Conservation (phyloP, 148 eudicot genomes). For the Nyssa sinensis region DNA sequence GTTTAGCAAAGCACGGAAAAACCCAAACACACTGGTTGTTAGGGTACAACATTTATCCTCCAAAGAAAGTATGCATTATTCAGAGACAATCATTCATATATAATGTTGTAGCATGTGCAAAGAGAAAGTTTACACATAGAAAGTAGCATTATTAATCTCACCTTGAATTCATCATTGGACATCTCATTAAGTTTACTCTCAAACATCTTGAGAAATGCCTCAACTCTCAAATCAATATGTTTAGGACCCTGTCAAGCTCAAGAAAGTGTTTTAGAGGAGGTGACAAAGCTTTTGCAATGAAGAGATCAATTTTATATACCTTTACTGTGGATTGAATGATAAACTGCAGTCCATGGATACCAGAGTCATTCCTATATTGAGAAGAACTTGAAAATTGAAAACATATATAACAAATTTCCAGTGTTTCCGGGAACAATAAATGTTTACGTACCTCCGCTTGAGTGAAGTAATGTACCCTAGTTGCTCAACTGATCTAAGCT, state of each 20-base stretch:
- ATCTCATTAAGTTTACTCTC: conserved; percentile 71
- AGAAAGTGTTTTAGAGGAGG: conserved; percentile 3
- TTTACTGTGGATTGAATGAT: conserved; percentile 85
- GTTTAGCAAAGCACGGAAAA: no score
- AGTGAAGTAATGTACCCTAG: conserved; percentile 94
- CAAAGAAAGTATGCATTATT: no score
- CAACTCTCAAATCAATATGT: conserved; percentile 74
- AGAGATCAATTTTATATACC: conserved; percentile 35
- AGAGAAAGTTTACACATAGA: not conserved
- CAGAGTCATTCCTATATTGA: conserved; percentile 67
- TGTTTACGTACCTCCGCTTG: conserved; percentile 55
- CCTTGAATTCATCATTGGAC: conserved; percentile 81
- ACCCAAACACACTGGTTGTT: no score
- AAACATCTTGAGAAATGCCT: conserved; percentile 74
- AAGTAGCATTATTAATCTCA: conserved; percentile 14
- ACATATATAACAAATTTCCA: not conserved
- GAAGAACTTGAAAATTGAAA: not conserved
- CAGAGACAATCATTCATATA: not conserved
- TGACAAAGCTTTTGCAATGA: conserved; percentile 2
- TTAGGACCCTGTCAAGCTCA: conserved; percentile 63
- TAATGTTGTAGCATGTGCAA: no score
- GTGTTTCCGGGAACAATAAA: conserved; percentile 3
- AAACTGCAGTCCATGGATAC: conserved; percentile 83
- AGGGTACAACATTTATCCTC: no score
- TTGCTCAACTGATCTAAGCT: conserved; percentile 97